Percentiles rank a stretch among this genome's conserved stretches.
Evolutionary conservation across 2,329 filamentous ascomycete species (phyloP).

Genomic region (Chaetomium strumarium): DNA sequence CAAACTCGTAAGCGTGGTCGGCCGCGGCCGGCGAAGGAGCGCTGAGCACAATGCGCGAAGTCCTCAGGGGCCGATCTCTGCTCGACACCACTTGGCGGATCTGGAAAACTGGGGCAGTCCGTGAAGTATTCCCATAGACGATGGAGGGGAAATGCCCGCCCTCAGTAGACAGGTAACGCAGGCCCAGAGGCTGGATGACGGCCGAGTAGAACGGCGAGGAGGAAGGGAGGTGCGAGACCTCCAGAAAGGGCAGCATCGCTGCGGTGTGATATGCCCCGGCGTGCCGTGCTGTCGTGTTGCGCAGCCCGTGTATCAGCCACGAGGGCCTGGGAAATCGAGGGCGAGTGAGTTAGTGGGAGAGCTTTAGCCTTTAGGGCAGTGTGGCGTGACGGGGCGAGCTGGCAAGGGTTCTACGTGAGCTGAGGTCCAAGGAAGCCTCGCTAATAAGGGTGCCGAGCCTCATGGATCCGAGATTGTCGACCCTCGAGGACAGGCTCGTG

Average conservation of each 20-base stretch:
- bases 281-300: constrained; percentile 6
- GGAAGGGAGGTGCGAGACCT: constrained; percentile 71
- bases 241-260: constrained; percentile 44
- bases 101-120: constrained; percentile 38
- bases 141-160: constrained; percentile 30
- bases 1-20: constrained; percentile 64
- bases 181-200: constrained; percentile 69
- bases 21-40: constrained; percentile 62
- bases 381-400: constrained; percentile 19
- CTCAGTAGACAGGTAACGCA: constrained; percentile 55
- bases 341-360: constrained; percentile 2
- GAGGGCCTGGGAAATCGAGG: background rate
- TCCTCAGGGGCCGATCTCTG: constrained; percentile 36
- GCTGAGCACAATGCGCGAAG: constrained; percentile 57
- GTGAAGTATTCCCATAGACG: constrained; percentile 37
- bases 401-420: constrained; percentile 9
- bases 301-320: constrained; percentile 2
- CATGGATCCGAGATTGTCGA: background rate
- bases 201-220: constrained; percentile 81
- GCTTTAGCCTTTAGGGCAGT: constrained; percentile 6
- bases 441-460: constrained; percentile 15
- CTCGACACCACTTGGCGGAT: constrained; percentile 36
- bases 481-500: background rate
- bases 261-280: constrained; percentile 12
- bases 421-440: constrained; percentile 19